Evolutionary conservation across 768 basidiomycete species (phyloP).

Genomic region (Infundibulicybe gibba): DNA sequence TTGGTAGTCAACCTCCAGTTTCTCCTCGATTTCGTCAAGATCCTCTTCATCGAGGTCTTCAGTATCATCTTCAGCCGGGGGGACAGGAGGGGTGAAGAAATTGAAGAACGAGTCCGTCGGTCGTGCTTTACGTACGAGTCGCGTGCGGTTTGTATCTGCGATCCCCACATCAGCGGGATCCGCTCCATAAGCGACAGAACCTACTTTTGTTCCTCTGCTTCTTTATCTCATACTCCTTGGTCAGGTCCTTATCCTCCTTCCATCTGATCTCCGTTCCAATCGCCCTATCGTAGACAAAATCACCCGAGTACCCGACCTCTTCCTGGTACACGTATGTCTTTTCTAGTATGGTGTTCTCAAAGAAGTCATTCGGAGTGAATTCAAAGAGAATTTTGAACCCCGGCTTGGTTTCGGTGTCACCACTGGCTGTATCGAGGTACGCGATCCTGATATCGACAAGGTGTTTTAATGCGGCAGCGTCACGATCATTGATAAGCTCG

Average conservation of each 20-base stretch:
- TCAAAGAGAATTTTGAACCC: constrained; percentile 89
- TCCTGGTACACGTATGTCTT: constrained; percentile 96
- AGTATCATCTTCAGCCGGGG: constrained; percentile 63
- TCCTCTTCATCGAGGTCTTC: constrained; percentile 79
- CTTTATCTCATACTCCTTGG: constrained; percentile 97
- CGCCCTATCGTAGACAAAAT: constrained; percentile 95
- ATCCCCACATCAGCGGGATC: constrained; percentile 2
- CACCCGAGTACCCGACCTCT: constrained; percentile 92
- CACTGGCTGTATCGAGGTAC: constrained; percentile 53
- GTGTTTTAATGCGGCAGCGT: constrained; percentile 80
- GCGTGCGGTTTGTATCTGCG: constrained; percentile 79
- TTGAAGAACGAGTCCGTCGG: constrained; percentile 98
- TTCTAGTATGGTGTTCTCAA: constrained; percentile 76
- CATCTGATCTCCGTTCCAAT: constrained; percentile 93
- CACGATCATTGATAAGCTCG: constrained; percentile 91
- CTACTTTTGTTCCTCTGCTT: constrained; percentile 98
- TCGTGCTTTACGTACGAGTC: constrained; percentile 79
- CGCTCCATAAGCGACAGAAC: constrained; percentile 16
- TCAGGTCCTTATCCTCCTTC: constrained; percentile 98
- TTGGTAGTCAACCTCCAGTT: constrained; percentile 95
- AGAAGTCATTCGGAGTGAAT: constrained; percentile 83
- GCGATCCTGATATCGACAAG: constrained; percentile 78
- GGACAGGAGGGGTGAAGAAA: constrained; percentile 86
- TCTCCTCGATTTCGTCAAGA: constrained; percentile 87
- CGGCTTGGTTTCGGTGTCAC: constrained; percentile 61